phyloP scores from a whole-genome alignment of 129 eudicot species.

The Mikania micrantha region DNA sequence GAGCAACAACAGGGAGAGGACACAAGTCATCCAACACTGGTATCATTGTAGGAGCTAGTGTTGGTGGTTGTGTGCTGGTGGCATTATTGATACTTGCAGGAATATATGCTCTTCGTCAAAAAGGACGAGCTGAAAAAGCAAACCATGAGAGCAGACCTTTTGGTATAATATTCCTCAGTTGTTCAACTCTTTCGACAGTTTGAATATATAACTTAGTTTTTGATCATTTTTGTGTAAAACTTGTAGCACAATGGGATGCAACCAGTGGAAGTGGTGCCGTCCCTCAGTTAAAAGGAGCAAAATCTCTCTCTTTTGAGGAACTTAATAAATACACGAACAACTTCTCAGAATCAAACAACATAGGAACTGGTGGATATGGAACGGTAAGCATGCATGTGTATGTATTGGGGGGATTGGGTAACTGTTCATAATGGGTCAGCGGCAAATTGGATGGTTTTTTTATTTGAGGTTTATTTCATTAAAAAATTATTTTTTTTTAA shows the following conservation, averaged over 20 bases:
- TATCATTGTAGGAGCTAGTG: conserved; percentile 29
- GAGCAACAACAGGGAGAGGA: not conserved
- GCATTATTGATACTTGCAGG: conserved; percentile 34
- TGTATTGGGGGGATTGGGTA: not conserved
- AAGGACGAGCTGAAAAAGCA: conserved; percentile 41
- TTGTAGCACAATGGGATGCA: conserved; percentile 62
- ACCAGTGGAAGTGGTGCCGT: conserved; percentile 43
- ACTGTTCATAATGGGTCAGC: not conserved
- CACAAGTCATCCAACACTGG: conserved; percentile 34
- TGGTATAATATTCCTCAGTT: conserved; percentile 18
- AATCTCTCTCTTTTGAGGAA: conserved; percentile 55
- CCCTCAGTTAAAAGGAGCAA: conserved; percentile 66
- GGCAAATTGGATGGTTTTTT: not conserved
- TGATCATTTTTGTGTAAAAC: not conserved
- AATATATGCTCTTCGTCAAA: conserved; percentile 41
- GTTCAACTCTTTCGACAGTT: not conserved
- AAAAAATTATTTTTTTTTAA: too few species aligned
- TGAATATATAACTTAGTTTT: not conserved
- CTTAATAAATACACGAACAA: conserved; percentile 49
- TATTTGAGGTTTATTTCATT: too few species aligned
- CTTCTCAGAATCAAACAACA: conserved; percentile 41
- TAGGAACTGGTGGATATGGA: conserved; percentile 78
- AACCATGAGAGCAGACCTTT: conserved; percentile 36
- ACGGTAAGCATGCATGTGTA: conserved; percentile 28
- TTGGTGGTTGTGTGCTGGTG: conserved; percentile 40